Evolutionary conservation across 495 filamentous ascomycete species (phyloP), one percentile per base, ranked within the genome.

Genomic region (Penicillium verhagenii): DNA sequence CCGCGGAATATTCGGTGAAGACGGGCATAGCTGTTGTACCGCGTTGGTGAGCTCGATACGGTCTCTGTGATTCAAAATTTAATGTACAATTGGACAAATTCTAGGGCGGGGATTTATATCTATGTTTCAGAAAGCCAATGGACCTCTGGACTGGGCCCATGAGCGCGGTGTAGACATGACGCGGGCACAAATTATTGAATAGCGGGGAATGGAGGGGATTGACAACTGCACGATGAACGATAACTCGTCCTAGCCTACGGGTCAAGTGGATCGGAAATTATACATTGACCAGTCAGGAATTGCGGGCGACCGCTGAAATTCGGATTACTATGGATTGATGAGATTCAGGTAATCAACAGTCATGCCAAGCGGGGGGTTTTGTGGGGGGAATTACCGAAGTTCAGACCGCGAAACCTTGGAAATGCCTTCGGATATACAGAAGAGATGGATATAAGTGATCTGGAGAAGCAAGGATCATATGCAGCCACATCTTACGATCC

Each of bases 1-100:
- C 61, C 40, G 69, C 57, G 1, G 75, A 57, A 51, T 60, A 68
- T 61, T 78, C 75, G 18, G 68, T 70, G 62, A 79, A 78, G 29
- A 78, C 73, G 13, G 76, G 76, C 76, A 79, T 79, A 18, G 14
- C 39, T 35, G 35, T 2, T 19, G 4, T 3, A 31, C 28, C 3
- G 28, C 28, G 28, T 11, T 31, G 28, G 28, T 11, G 8, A 31
- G 28, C 28, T 11, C 28, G 28, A 10, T 31, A 2, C 8, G 37
- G 8, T 18, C 31, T 8, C 31, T 35, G 5, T 35, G 1, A 26
- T 18, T 45, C 42, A 9, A 19, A 26, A 25, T 6, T 31, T 6
- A 31, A 31, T 31, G 13, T 31, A 31, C 6, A 6, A 6, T 45
- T 24, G 20, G 10, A 21, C 6, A 11, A 42, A 3, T 11, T 14